A percentile compares a stretch with the other conserved stretches of the same genome.
These are phyloP conservation scores for Penicillium cataractarum DNA, from an alignment of 495 filamentous ascomycete genomes.

Conservation along the genomic window DNA sequence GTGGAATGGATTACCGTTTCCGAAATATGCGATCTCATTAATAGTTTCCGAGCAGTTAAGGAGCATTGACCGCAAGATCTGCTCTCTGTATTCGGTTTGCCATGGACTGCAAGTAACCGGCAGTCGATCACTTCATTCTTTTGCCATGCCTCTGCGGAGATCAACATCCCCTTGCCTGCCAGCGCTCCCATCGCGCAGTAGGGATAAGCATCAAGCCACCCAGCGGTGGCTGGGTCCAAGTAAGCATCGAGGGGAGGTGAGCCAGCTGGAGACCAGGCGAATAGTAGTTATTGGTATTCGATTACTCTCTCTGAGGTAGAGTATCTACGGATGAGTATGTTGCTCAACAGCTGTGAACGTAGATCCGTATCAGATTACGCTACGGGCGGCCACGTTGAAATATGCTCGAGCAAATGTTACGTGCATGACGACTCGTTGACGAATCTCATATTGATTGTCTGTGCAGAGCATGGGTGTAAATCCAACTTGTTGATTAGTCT, in stretches of 20 bases:
- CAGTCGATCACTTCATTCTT: not conserved
- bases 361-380: not conserved
- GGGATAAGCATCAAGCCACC: not conserved
- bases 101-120: slow-evolving; percentile 1
- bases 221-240: not conserved
- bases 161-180: slow-evolving; percentile 22
- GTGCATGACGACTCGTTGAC: not conserved
- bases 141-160: slow-evolving; percentile 4
- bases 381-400: not conserved
- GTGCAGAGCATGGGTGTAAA: slow-evolving; percentile 1
- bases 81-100: slow-evolving; percentile 4
- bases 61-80: slow-evolving; percentile 11
- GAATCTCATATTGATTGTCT: not conserved
- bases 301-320: not conserved
- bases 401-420: not conserved
- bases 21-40: slow-evolving; percentile 15
- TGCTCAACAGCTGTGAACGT: not conserved
- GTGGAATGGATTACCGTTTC: slow-evolving; percentile 17
- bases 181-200: not conserved
- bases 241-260: not conserved
- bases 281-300: not conserved
- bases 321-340: not conserved
- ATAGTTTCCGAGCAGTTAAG: not conserved
- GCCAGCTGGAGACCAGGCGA: not conserved
- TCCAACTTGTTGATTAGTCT: slow-evolving; percentile 6